Conservation (phyloP, 768 basidiomycete genomes). For the Termitomyces sp. region DNA sequence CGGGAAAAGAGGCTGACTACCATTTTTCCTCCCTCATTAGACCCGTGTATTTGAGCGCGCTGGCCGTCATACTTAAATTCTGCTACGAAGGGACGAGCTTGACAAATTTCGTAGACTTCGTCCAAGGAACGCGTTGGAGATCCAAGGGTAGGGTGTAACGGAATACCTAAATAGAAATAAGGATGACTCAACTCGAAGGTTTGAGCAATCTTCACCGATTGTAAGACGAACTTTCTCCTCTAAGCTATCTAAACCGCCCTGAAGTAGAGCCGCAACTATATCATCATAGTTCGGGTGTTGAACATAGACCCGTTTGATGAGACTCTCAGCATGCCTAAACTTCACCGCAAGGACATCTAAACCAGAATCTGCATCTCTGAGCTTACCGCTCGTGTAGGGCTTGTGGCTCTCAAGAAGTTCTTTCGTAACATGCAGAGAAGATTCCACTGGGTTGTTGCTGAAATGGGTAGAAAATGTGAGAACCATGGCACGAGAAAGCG, state of each 20-base stretch:
- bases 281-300: conserved; percentile 75
- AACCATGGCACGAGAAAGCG: conserved; percentile 74
- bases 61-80: conserved; percentile 94
- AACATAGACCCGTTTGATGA: conserved; percentile 70
- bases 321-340: conserved; percentile 53
- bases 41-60: conserved; percentile 74
- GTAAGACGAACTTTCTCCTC: conserved; percentile 57
- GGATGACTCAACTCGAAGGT: neutral
- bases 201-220: conserved; percentile 46
- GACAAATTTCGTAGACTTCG: conserved; percentile 74
- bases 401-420: conserved; percentile 19
- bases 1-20: conserved; percentile 75
- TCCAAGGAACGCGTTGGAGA: conserved; percentile 80
- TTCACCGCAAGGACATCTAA: conserved; percentile 33
- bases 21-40: conserved; percentile 21
- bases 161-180: conserved; percentile 50
- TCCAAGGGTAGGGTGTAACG: conserved; percentile 82
- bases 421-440: conserved; percentile 20
- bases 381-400: conserved; percentile 10
- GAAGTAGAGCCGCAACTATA: conserved; percentile 56
- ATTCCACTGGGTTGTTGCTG: conserved; percentile 9
- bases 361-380: conserved; percentile 20
- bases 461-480: conserved; percentile 41
- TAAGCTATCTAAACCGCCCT: conserved; percentile 57
- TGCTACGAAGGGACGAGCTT: conserved; percentile 64